phyloP scores from a whole-genome alignment of 2,329 filamentous ascomycete species.

The Fusarium mexicanum region DNA sequence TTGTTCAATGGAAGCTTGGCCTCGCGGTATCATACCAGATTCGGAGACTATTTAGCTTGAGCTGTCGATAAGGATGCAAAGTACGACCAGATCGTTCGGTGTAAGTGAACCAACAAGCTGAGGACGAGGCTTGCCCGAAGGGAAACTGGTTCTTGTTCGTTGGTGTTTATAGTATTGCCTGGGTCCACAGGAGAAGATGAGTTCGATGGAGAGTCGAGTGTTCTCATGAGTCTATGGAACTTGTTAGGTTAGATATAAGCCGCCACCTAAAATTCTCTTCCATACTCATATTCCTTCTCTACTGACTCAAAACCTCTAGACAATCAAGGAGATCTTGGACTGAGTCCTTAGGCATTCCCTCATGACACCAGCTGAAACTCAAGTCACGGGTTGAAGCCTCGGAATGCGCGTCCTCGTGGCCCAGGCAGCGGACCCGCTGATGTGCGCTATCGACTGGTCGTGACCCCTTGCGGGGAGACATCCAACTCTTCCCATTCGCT shows the following conservation, averaged over 20 bases:
- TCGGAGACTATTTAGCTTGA: neutral
- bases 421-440: constrained; percentile 29
- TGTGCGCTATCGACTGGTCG: constrained; percentile 22
- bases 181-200: neutral
- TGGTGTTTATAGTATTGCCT: rapidly evolving
- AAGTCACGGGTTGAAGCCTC: constrained; percentile 6
- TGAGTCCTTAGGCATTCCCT: neutral
- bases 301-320: neutral
- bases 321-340: too few species aligned
- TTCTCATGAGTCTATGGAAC: neutral
- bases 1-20: neutral
- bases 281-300: neutral
- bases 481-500: neutral
- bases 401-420: constrained; percentile 26
- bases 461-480: constrained; percentile 28
- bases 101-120: neutral
- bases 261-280: too few species aligned
- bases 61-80: neutral
- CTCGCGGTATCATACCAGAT: constrained; percentile 33
- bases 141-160: neutral
- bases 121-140: neutral
- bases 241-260: neutral
- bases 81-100: neutral
- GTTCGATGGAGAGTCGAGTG: neutral
- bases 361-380: constrained; percentile 7